Evolutionary conservation across 2,329 filamentous ascomycete genomes (phyloP).

Genomic region (Myriosclerotinia curreyana): DNA sequence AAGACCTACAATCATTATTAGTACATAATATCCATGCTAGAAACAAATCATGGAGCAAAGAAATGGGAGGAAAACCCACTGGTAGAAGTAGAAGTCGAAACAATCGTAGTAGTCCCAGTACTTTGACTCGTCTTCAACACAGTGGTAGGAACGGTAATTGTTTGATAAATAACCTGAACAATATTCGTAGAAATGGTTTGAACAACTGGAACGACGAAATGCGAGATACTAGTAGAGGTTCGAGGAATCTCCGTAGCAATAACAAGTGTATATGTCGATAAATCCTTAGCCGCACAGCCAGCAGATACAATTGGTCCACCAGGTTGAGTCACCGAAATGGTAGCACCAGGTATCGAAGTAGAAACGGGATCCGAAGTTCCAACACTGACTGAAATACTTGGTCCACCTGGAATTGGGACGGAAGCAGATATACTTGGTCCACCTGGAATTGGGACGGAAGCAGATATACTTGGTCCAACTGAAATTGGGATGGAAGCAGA

Average conservation of each 20-base stretch:
- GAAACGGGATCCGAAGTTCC: conserved; percentile 15
- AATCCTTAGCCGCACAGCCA: background rate
- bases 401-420: background rate
- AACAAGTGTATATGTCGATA: conserved; percentile 8
- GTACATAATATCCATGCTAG: background rate
- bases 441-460: conserved; percentile 1
- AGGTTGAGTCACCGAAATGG: conserved; percentile 2
- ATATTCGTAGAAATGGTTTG: conserved; percentile 6
- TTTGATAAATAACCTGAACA: conserved; percentile 8
- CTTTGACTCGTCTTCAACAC: conserved; percentile 15
- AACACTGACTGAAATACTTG: background rate
- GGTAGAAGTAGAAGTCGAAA: conserved; percentile 1
- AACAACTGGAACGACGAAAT: conserved; percentile 1
- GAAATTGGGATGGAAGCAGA: background rate
- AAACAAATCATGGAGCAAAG: background rate
- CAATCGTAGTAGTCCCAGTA: background rate
- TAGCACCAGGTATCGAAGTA: conserved; percentile 1
- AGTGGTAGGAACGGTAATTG: conserved; percentile 9
- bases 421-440: background rate
- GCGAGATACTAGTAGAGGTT: background rate
- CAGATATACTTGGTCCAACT: background rate
- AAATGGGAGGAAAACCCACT: background rate
- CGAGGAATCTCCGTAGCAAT: background rate
- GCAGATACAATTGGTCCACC: background rate
- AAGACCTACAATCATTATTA: conserved; percentile 2